These are phyloP conservation scores for Aspergillus quadricinctus DNA, from an alignment of 2,329 filamentous ascomycete genomes.

Conservation along the genomic window DNA sequence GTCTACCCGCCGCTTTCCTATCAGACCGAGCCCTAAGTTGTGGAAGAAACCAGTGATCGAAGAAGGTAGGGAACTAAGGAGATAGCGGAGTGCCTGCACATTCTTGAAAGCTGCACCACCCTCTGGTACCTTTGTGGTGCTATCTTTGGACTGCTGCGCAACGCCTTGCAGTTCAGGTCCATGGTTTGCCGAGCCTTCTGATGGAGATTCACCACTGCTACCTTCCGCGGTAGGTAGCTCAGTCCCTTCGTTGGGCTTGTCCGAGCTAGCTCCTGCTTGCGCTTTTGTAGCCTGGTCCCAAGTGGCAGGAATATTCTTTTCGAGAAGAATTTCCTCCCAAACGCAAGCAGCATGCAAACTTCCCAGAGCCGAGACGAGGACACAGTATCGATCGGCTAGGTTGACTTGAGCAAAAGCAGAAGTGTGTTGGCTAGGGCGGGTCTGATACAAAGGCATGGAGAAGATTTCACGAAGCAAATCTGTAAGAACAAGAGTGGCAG, in stretches of 20 bases:
- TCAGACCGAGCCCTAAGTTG: slow-evolving; percentile 73
- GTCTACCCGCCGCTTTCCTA: slow-evolving; percentile 71
- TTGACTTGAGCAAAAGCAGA: slow-evolving; percentile 72
- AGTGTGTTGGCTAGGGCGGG: slow-evolving; percentile 55
- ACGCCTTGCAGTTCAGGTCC: slow-evolving; percentile 14
- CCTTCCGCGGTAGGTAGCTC: slow-evolving; percentile 19
- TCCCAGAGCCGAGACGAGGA: slow-evolving; percentile 70
- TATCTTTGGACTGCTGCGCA: slow-evolving; percentile 15
- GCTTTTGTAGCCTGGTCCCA: slow-evolving; percentile 48
- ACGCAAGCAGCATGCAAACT: slow-evolving; percentile 73
- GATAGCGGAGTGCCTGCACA: slow-evolving; percentile 67
- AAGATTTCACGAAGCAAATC: slow-evolving; percentile 72
- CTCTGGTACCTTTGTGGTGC: slow-evolving; percentile 22
- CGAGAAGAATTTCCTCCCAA: slow-evolving; percentile 76
- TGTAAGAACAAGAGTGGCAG: slow-evolving; percentile 71
- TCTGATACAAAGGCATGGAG: slow-evolving; percentile 58
- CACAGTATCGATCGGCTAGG: slow-evolving; percentile 75
- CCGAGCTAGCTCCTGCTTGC: slow-evolving; percentile 33
- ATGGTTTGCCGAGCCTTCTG: slow-evolving; percentile 18
- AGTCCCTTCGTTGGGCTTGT: slow-evolving; percentile 39
- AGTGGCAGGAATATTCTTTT: slow-evolving; percentile 64
- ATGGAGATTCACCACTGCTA: slow-evolving; percentile 15
- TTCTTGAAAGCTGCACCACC: slow-evolving; percentile 60
- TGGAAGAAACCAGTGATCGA: slow-evolving; percentile 84
- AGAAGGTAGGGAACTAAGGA: slow-evolving; percentile 73